Evolutionary conservation across 768 basidiomycete species (phyloP).

Genomic region (Lanmaoa rubissima): DNA sequence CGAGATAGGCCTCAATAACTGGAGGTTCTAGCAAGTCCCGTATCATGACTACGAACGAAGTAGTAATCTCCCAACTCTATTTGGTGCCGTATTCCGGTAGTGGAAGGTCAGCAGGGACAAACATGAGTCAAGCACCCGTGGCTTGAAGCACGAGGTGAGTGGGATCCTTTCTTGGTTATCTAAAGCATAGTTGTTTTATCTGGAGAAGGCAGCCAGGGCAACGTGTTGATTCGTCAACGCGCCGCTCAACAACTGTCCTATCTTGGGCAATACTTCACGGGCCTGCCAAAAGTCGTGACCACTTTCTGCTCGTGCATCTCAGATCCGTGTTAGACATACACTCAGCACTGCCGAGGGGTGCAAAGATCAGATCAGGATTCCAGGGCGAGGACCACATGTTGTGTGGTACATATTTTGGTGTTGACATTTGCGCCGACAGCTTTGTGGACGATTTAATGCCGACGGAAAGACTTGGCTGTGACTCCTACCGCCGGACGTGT

Average conservation of each 20-base stretch:
- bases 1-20: no score
- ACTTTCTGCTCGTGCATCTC: not conserved
- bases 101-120: not conserved
- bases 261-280: not conserved
- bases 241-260: not conserved
- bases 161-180: not conserved
- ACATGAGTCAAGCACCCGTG: not conserved
- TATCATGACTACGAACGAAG: not conserved
- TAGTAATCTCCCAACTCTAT: constrained; percentile 4
- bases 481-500: no score
- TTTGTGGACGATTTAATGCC: not conserved
- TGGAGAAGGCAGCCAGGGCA: not conserved
- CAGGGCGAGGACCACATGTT: not conserved
- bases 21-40: no score
- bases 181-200: no score
- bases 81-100: not conserved
- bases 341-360: not conserved
- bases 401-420: not conserved
- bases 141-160: not conserved
- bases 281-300: not conserved
- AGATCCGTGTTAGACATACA: not conserved
- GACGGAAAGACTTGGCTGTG: not conserved
- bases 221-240: not conserved
- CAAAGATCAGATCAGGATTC: not conserved
- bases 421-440: not conserved